Conservation (phyloP, 768 basidiomycete genomes). For the Kockovaella imperatae region DNA sequence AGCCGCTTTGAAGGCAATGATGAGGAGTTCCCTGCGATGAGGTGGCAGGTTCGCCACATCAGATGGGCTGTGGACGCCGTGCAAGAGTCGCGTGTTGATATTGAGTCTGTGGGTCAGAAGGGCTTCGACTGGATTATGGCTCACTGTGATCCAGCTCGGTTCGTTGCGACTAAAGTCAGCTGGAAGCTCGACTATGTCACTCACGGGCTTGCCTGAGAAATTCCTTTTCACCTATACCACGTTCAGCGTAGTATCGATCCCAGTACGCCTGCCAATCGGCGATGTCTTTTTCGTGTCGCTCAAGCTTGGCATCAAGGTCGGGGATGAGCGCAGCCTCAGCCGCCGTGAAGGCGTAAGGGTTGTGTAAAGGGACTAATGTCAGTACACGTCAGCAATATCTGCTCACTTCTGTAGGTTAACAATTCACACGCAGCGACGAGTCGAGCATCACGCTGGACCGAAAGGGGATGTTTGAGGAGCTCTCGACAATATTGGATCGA, state of each 20-base stretch:
- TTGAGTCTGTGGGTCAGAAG: constrained; percentile 9
- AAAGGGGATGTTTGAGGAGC: constrained; percentile 18
- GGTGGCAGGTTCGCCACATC: constrained; percentile 27
- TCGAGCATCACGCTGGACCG: constrained; percentile 20
- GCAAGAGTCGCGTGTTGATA: constrained; percentile 28
- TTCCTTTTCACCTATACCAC: constrained; percentile 12
- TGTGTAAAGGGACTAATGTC: constrained; percentile 19
- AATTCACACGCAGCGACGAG: constrained; percentile 23
- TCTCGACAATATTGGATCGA: constrained; percentile 9
- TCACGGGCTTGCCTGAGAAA: constrained; percentile 26
- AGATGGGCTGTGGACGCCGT: constrained; percentile 21
- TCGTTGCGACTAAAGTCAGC: constrained; percentile 21
- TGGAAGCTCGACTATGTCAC: constrained; percentile 7
- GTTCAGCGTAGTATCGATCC: constrained; percentile 23
- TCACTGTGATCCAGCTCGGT: constrained; percentile 14
- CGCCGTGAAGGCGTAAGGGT: constrained; percentile 22
- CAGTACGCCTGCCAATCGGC: constrained; percentile 27
- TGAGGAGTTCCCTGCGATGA: constrained; percentile 16
- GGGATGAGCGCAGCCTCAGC: constrained; percentile 13
- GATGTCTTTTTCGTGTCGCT: constrained; percentile 9
- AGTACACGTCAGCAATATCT: not conserved
- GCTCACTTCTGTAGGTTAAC: constrained; percentile 15
- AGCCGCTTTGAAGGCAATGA: constrained; percentile 24
- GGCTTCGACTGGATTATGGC: not conserved
- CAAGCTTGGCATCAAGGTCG: constrained; percentile 26